A percentile compares a stretch with the other conserved stretches of the same genome.
Conservation (phyloP, 106 monocot genomes). For the Apostasia shenzhenica region DNA sequence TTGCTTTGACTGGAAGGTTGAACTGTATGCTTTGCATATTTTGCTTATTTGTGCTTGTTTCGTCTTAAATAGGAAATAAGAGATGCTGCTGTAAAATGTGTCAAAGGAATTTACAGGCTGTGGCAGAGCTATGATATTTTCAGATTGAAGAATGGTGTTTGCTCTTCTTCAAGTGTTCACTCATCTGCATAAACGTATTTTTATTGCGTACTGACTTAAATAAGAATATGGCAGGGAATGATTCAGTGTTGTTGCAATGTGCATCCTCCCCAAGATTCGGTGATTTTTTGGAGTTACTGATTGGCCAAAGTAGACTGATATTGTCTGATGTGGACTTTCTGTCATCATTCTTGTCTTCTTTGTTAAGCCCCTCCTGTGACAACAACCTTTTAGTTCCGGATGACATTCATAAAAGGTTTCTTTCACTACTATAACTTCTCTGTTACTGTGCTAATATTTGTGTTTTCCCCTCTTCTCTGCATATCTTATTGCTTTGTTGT, state of each 20-base stretch:
- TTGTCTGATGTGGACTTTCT: conserved; percentile 69
- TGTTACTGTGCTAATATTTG: too few species aligned
- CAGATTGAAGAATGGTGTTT: conserved; percentile 63
- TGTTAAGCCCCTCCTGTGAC: conserved; percentile 34
- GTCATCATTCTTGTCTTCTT: conserved; percentile 53
- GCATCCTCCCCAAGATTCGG: conserved; percentile 45
- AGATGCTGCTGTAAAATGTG: conserved; percentile 54
- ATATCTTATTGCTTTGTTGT: too few species aligned
- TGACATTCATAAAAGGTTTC: conserved; percentile 55
- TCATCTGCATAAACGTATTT: not conserved
- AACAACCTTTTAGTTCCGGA: conserved; percentile 40
- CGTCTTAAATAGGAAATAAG: conserved; percentile 49
- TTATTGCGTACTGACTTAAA: not conserved
- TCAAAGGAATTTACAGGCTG: conserved; percentile 49
- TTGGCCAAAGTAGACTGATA: conserved; percentile 61
- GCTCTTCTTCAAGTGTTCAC: not conserved
- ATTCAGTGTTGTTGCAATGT: conserved; percentile 20
- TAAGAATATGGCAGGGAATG: conserved; percentile 41
- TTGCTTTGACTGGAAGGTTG: too few species aligned
- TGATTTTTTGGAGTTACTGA: conserved; percentile 45
- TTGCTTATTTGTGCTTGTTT: too few species aligned
- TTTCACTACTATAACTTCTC: not conserved
- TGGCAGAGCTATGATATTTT: conserved; percentile 40
- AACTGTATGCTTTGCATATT: too few species aligned
- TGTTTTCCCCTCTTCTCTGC: too few species aligned